Evolutionary conservation across 208 protist genomes (phyloP).

Genomic region (Blechomonas ayalai): DNA sequence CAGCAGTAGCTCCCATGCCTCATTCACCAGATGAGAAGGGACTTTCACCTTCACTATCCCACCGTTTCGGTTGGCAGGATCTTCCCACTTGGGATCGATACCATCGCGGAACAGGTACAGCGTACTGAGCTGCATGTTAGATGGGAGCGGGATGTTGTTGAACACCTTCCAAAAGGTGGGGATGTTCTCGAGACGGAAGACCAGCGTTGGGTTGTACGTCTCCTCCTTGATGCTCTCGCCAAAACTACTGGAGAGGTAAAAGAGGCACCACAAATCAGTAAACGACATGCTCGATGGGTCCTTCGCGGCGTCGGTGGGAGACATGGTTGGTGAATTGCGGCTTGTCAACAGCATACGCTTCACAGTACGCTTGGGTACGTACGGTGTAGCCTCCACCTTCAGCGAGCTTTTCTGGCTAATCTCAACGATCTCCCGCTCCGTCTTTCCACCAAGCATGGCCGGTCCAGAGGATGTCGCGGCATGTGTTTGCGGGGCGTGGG

Average conservation of each 20-base stretch:
- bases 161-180: constrained; percentile 87
- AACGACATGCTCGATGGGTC: constrained; percentile 52
- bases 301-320: constrained; percentile 12
- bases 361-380: constrained; percentile 59
- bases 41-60: constrained; percentile 73
- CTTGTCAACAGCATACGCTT: constrained; percentile 43
- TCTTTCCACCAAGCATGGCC: constrained; percentile 22
- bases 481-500: constrained; percentile 1
- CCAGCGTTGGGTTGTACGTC: constrained; percentile 72
- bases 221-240: constrained; percentile 64
- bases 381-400: constrained; percentile 40
- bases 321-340: constrained; percentile 49
- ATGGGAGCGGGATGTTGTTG: constrained; percentile 90
- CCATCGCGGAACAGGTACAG: constrained; percentile 94
- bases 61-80: constrained; percentile 82
- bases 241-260: constrained; percentile 43
- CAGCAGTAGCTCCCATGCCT: constrained; percentile 77
- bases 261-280: constrained; percentile 73
- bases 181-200: constrained; percentile 77
- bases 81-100: constrained; percentile 95
- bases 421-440: constrained; percentile 42
- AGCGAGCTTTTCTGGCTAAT: constrained; percentile 54
- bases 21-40: constrained; percentile 30
- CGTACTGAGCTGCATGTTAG: constrained; percentile 66
- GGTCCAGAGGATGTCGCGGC: constrained; percentile 6